Base-by-base conservation (phyloP, 352 stramenopile genomes). In the Globisporangium sylvaticum region DNA sequence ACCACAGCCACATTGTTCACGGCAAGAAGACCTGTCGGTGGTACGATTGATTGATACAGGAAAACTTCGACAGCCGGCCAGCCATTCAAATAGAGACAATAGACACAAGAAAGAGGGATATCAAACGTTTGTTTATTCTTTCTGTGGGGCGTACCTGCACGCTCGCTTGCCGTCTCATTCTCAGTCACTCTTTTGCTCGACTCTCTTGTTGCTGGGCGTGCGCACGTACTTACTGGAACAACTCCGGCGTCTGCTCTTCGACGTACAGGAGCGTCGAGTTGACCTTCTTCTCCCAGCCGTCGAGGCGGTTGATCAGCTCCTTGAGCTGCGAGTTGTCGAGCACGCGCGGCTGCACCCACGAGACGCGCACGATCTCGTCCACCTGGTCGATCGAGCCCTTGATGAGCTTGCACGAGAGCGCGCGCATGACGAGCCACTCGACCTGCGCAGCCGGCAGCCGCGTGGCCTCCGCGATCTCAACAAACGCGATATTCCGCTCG, bases 371-470 rank as follows among this genome's bases (percentile, higher is more conserved):
- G 15, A 97, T 93, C 56, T 79, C 70, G 62, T 97, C 91, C 20
- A 99, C 94, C 73, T 98, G 84, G 65, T 97, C 90, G 62, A 98
- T 96, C 1, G 82, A 83, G 34, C 91, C 94, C 74, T 98, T 96
- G 68, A 99, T 96, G n/a, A 99, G 81, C 31, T 95, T 89, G 70
- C 98, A 89, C 29, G 90, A 97, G 53, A 99, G 87, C 32, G 97
- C 97, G 24, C 97, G 86, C 97, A 99, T 99, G 52, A 99, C 83
- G 53, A 99, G 86, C 97, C 96, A 99, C 78, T 99, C 97, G 18
- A 99, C 96, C 69, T 98, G 92, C 46, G 97, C 89, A 9, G 84
- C 34, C 0, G 89, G 86, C 62, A 98, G 74, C 9, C 88, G 80
- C 57, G 87, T 97, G 10, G 77, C 75, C n/a, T 90, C 77, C 0